A percentile compares a stretch with the other conserved stretches of the same genome.
These are phyloP conservation scores for Globisporangium echinulatum DNA, from an alignment of 352 stramenopile genomes.

Conservation along the genomic window DNA sequence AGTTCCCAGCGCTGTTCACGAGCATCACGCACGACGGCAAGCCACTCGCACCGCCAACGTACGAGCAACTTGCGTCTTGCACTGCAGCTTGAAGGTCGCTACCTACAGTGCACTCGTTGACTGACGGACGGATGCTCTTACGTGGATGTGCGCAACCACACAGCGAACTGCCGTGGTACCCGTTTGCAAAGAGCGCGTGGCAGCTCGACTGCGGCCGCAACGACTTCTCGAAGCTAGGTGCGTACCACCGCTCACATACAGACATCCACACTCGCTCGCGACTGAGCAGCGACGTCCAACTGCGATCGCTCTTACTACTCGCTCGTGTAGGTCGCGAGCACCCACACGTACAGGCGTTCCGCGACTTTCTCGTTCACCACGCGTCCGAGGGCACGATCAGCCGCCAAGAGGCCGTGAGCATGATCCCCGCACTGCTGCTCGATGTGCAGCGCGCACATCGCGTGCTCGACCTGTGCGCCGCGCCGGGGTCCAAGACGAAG, in stretches of 20 bases:
- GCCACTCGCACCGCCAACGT: conserved; percentile 33
- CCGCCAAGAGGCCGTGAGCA: conserved; percentile 96
- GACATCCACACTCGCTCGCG: no score
- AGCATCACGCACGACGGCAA: conserved; percentile 21
- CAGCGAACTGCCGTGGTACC: conserved; percentile 63
- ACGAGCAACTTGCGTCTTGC: not conserved
- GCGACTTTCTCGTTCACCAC: conserved; percentile 91
- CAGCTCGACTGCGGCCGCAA: conserved; percentile 67
- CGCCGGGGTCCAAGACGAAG: conserved; percentile 97
- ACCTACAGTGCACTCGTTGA: not conserved
- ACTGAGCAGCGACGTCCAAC: no score
- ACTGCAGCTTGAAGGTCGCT: not conserved
- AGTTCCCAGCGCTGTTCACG: conserved; percentile 42
- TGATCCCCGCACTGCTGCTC: conserved; percentile 97
- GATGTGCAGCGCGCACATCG: conserved; percentile 83
- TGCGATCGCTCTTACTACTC: no score
- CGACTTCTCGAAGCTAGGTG: conserved; percentile 51
- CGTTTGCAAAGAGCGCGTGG: conserved; percentile 48
- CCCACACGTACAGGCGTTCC: conserved; percentile 76
- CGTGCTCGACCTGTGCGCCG: conserved; percentile 82
- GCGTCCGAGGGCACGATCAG: conserved; percentile 89
- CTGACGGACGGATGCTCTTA: not conserved
- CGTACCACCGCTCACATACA: not conserved
- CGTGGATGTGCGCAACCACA: no score
- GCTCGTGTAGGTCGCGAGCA: conserved; percentile 31